Conservation (phyloP, 495 filamentous ascomycete species). For the Xylaria bambusicola region DNA sequence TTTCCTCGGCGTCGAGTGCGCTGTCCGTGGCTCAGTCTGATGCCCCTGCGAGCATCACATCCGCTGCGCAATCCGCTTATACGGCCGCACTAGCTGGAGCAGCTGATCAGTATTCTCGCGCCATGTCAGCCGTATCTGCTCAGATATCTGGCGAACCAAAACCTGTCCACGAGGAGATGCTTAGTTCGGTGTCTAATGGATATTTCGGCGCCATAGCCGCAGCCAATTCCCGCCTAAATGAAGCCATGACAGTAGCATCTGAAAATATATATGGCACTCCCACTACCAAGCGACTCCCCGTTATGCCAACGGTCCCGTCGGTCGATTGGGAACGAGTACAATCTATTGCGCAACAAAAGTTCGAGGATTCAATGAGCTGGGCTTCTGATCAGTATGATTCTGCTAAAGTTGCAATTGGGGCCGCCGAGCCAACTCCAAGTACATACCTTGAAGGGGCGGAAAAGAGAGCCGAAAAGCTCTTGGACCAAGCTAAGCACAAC, state of each 20-base stretch:
- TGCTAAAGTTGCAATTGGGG: slow-evolving; percentile 58
- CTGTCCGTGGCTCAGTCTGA: slow-evolving; percentile 62
- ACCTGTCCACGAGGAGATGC: slow-evolving; percentile 62
- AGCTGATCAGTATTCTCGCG: slow-evolving; percentile 64
- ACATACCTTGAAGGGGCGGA: slow-evolving; percentile 46
- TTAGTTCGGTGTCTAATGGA: slow-evolving; percentile 66
- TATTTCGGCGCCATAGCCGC: slow-evolving; percentile 67
- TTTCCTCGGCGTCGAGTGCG: slow-evolving; percentile 59
- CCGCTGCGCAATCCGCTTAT: slow-evolving; percentile 60
- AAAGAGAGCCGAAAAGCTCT: slow-evolving; percentile 57
- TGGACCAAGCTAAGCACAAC: slow-evolving; percentile 63
- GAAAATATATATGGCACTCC: slow-evolving; percentile 47
- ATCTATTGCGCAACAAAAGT: slow-evolving; percentile 64
- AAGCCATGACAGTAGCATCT: slow-evolving; percentile 50
- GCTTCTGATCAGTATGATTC: slow-evolving; percentile 67
- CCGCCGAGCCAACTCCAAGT: slow-evolving; percentile 55
- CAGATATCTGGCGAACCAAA: slow-evolving; percentile 66
- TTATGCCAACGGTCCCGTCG: slow-evolving; percentile 33
- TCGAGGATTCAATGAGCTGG: slow-evolving; percentile 62
- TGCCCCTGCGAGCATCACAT: slow-evolving; percentile 34
- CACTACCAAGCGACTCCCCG: slow-evolving; percentile 32
- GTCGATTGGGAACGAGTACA: slow-evolving; percentile 44
- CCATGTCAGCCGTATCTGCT: slow-evolving; percentile 63
- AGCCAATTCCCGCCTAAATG: slow-evolving; percentile 59
- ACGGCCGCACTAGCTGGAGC: slow-evolving; percentile 61